A percentile compares a stretch with the other conserved stretches of the same genome.
phyloP scores from a whole-genome alignment of 768 basidiomycete species.

The Auricularia cornea region DNA sequence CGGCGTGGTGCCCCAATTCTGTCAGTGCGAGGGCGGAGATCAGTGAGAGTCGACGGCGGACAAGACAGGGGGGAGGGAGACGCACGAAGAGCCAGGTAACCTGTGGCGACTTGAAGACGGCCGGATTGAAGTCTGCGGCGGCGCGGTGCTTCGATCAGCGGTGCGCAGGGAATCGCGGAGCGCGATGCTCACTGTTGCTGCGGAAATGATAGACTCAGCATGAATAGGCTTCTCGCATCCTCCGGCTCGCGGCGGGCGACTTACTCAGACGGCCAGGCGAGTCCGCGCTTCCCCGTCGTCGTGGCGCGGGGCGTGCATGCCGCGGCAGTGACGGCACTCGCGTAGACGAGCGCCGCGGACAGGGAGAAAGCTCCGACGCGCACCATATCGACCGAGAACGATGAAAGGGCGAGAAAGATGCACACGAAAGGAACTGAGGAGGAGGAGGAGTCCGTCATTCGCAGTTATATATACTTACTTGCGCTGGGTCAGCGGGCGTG shows the following conservation, averaged over 20 bases:
- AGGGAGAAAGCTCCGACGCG: too few relatives aligned
- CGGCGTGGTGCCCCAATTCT: slow-evolving; percentile 5
- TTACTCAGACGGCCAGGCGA: slow-evolving; percentile 8
- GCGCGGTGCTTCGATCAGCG: neutral
- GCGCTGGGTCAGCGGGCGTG: too few relatives aligned
- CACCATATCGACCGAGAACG: too few relatives aligned
- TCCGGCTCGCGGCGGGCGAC: neutral
- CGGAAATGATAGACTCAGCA: neutral
- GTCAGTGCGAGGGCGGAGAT: neutral
- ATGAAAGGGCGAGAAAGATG: too few relatives aligned
- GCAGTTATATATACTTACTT: too few relatives aligned
- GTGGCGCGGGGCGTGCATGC: neutral
- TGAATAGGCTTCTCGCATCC: neutral
- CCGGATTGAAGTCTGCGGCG: slow-evolving; percentile 6
- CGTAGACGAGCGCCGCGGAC: too few relatives aligned
- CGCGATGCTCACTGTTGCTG: slow-evolving; percentile 6
- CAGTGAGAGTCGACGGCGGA: too few relatives aligned
- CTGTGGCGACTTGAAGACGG: slow-evolving; percentile 2
- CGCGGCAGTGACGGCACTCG: neutral
- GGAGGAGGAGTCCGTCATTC: too few relatives aligned
- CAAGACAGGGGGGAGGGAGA: too few relatives aligned
- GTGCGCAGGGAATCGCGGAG: neutral
- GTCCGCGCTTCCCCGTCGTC: slow-evolving; percentile 3
- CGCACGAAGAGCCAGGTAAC: slow-evolving; percentile 9
- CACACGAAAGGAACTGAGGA: too few relatives aligned